These are phyloP conservation scores for Hypholoma sublateritium DNA, from an alignment of 768 basidiomycete species.

Conservation along the genomic window DNA sequence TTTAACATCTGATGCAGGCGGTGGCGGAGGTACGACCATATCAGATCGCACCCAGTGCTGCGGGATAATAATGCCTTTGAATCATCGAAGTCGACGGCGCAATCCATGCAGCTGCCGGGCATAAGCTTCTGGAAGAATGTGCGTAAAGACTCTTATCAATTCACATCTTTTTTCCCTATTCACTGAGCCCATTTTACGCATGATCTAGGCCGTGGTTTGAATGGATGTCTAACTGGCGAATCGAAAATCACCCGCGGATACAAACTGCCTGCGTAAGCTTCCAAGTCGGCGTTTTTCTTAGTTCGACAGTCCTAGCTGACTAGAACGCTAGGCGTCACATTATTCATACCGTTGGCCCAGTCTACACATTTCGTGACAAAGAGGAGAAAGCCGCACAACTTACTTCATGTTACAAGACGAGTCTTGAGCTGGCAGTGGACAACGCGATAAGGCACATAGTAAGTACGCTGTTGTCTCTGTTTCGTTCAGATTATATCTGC, in stretches of 20 bases:
- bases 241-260: slow-evolving; percentile 82
- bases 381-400: slow-evolving; percentile 53
- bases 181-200: no score
- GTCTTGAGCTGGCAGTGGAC: slow-evolving; percentile 60
- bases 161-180: not conserved
- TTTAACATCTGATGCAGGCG: slow-evolving; percentile 43
- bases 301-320: not conserved
- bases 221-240: slow-evolving; percentile 70
- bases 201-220: slow-evolving; percentile 53
- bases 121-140: slow-evolving; percentile 69
- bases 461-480: slow-evolving; percentile 19
- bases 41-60: not conserved
- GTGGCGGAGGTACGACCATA: slow-evolving; percentile 64
- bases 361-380: slow-evolving; percentile 46
- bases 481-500: not conserved
- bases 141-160: not conserved
- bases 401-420: slow-evolving; percentile 65
- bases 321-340: slow-evolving; percentile 53
- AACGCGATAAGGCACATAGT: slow-evolving; percentile 68
- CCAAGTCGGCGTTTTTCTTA: not conserved
- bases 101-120: slow-evolving; percentile 77
- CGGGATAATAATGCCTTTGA: not conserved
- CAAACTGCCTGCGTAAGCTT: slow-evolving; percentile 69
- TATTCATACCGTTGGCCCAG: slow-evolving; percentile 82
- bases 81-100: slow-evolving; percentile 69